phyloP scores from a whole-genome alignment of 805 yeast species.

The Barnettozyma pratensis region DNA sequence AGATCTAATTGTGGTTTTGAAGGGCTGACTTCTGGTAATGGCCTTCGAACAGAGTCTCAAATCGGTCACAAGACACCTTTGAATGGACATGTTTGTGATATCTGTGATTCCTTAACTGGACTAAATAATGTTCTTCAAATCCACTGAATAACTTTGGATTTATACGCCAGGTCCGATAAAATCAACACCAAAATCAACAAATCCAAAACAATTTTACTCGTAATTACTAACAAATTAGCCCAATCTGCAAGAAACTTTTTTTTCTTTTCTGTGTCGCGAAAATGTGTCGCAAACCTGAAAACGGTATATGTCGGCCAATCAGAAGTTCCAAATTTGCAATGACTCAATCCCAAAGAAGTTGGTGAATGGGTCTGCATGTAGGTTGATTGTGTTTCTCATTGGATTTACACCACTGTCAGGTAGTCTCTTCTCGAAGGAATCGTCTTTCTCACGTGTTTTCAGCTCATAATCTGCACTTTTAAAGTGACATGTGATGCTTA shows the following conservation, averaged over 20 bases:
- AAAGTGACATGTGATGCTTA: too few relatives aligned
- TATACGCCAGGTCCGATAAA: neutral
- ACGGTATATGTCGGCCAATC: slow-evolving; percentile 1
- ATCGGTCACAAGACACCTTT: slow-evolving; percentile 5
- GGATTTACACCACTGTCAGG: too few relatives aligned
- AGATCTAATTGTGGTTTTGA: neutral
- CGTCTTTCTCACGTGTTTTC: too few relatives aligned
- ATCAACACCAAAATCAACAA: neutral
- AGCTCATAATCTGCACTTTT: too few relatives aligned
- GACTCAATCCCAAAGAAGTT: neutral
- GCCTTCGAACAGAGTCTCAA: slow-evolving; percentile 8
- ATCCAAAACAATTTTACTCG: neutral
- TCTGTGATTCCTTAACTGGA: too few relatives aligned
- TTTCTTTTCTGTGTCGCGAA: neutral
- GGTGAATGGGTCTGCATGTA: too few relatives aligned
- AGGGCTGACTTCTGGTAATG: neutral
- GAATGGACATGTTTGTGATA: slow-evolving; percentile 4
- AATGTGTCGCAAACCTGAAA: slow-evolving; percentile 1
- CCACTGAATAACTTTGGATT: too few relatives aligned
- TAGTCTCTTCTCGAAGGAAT: too few relatives aligned
- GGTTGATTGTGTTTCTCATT: too few relatives aligned
- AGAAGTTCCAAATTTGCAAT: slow-evolving; percentile 8
- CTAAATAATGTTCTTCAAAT: too few relatives aligned
- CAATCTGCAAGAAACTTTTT: slow-evolving; percentile 2
- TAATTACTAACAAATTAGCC: neutral